These are phyloP conservation scores for Apiotrichum sp. DNA, from an alignment of 1,284 basidiomycete species.

Conservation along the genomic window DNA sequence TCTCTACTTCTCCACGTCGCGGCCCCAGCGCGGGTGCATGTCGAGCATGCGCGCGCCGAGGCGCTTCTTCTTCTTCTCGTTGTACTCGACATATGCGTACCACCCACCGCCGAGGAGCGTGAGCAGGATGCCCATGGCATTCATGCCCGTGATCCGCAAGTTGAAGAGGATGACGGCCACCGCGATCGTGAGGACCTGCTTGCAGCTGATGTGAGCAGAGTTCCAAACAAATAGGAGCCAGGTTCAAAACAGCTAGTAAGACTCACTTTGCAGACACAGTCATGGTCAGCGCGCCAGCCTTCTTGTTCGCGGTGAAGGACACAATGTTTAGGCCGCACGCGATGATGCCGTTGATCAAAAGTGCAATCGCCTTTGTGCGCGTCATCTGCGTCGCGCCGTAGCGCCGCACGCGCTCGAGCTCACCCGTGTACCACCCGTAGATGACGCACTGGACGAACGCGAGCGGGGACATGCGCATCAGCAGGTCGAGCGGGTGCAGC, in stretches of 20 bases:
- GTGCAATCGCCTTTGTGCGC: conserved; percentile 51
- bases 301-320: conserved; percentile 84
- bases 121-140: conserved; percentile 70
- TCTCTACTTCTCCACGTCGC: no score
- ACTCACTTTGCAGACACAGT: conserved; percentile 46
- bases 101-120: conserved; percentile 75
- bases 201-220: conserved; percentile 51
- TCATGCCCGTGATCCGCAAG: conserved; percentile 67
- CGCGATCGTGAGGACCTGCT: conserved; percentile 87
- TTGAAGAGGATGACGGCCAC: conserved; percentile 77
- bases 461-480: conserved; percentile 75
- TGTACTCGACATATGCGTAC: conserved; percentile 69
- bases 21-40: not conserved
- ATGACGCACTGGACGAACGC: conserved; percentile 79
- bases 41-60: not conserved
- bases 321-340: conserved; percentile 88
- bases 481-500: conserved; percentile 72
- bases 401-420: conserved; percentile 59
- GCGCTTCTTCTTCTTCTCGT: conserved; percentile 51
- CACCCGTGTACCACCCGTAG: conserved; percentile 69
- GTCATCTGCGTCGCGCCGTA: conserved; percentile 56
- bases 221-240: not conserved
- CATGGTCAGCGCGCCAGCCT: conserved; percentile 58
- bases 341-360: conserved; percentile 71
- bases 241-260: not conserved